phyloP scores from a whole-genome alignment of 2,329 filamentous ascomycete species.

The Aspergillus sp. region DNA sequence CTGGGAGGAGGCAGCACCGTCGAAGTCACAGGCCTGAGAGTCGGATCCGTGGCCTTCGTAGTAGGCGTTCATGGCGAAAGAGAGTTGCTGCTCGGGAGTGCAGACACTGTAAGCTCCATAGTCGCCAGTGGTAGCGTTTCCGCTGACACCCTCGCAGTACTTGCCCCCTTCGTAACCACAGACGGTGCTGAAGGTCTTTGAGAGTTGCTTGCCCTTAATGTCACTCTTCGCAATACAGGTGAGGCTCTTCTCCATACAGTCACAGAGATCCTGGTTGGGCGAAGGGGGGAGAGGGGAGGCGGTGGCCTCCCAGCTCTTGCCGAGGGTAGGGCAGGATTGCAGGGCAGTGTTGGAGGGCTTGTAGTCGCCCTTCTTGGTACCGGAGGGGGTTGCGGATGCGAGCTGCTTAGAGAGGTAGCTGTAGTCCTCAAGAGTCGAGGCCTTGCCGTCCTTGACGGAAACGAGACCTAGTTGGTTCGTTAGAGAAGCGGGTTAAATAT shows the following conservation, averaged over 20 bases:
- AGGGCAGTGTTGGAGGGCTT: constrained; percentile 67
- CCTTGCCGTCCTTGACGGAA: constrained; percentile 65
- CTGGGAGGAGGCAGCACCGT: constrained; percentile 39
- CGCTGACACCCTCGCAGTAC: constrained; percentile 41
- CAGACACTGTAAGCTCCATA: constrained; percentile 50
- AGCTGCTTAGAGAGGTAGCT: constrained; percentile 68
- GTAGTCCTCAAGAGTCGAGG: constrained; percentile 71
- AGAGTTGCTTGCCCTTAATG: constrained; percentile 59
- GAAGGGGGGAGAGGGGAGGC: constrained; percentile 69
- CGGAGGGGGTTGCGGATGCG: constrained; percentile 63
- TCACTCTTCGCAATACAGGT: constrained; percentile 63
- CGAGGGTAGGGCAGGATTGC: constrained; percentile 66
- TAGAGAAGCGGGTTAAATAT: neutral
- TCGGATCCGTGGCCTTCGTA: constrained; percentile 41
- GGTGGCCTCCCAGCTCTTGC: constrained; percentile 66
- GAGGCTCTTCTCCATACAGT: constrained; percentile 76
- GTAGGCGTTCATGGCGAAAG: constrained; percentile 45
- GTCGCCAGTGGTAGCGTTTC: constrained; percentile 39
- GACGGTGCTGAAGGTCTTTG: constrained; percentile 63
- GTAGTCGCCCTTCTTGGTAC: constrained; percentile 66
- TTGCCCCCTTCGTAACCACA: constrained; percentile 34
- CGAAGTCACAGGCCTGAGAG: constrained; percentile 42
- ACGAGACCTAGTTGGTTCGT: constrained; percentile 55
- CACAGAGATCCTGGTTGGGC: constrained; percentile 74
- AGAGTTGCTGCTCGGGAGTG: constrained; percentile 40